phyloP scores from a whole-genome alignment of 306 rosid genomes.

The Castanea crenata region DNA sequence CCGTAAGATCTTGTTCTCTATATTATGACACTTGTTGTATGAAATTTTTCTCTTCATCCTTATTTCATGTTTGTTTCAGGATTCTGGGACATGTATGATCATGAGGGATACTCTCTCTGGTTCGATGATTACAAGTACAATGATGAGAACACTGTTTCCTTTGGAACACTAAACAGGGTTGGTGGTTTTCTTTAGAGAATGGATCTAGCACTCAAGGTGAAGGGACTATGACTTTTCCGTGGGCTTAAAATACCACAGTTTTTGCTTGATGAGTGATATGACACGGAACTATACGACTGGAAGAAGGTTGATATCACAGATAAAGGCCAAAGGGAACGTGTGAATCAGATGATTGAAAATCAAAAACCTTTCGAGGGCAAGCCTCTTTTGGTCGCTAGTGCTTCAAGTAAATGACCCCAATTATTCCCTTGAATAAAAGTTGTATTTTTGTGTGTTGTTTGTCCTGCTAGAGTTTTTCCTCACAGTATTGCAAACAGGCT shows the following conservation, averaged over 20 bases:
- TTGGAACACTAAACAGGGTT: constrained; percentile 82
- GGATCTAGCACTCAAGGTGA: constrained; percentile 94
- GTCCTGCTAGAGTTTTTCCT: constrained; percentile 16
- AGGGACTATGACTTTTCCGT: constrained; percentile 91
- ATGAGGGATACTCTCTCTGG: constrained; percentile 93
- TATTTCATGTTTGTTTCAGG: constrained; percentile 39
- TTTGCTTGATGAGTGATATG: constrained; percentile 79
- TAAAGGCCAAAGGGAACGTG: constrained; percentile 80
- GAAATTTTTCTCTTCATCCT: background rate
- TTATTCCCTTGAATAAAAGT: background rate
- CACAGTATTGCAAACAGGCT: background rate
- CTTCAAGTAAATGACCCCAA: constrained; percentile 52
- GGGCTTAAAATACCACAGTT: constrained; percentile 58
- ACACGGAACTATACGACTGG: constrained; percentile 90
- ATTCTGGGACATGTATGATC: constrained; percentile 94
- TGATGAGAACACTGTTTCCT: constrained; percentile 78
- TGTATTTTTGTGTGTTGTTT: constrained; percentile 22
- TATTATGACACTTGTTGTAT: background rate
- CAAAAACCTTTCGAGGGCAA: constrained; percentile 81
- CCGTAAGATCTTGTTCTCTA: too few species aligned
- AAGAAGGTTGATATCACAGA: constrained; percentile 66
- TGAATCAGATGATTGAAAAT: constrained; percentile 76
- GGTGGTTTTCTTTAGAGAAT: constrained; percentile 87
- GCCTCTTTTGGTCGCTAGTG: constrained; percentile 79
- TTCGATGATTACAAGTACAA: constrained; percentile 94